These are phyloP conservation scores for Eucalyptus marginata DNA, from an alignment of 345 rosid species.

Conservation along the genomic window DNA sequence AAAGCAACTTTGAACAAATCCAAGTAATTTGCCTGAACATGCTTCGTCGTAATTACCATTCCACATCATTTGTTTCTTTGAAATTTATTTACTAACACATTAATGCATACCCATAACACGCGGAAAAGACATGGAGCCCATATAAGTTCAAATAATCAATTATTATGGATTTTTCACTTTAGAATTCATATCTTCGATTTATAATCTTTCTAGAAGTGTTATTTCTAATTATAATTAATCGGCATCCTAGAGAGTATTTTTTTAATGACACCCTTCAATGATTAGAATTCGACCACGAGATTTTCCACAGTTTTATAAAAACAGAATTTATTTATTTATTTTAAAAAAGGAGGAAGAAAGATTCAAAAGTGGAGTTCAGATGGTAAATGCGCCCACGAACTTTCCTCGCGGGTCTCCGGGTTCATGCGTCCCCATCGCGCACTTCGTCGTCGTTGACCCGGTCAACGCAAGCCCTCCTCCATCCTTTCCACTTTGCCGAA, in stretches of 20 bases:
- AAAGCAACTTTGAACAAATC: neutral
- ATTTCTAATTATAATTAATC: neutral
- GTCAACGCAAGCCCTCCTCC: too few relatives aligned
- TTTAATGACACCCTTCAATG: neutral
- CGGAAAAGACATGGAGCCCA: fast-evolving
- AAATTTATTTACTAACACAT: neutral
- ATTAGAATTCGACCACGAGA: neutral
- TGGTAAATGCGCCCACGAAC: neutral
- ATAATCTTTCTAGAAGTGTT: neutral
- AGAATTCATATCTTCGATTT: neutral
- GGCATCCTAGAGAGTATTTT: neutral
- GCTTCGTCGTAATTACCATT: fast-evolving
- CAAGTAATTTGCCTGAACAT: neutral
- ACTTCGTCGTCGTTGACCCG: neutral
- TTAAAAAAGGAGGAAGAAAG: neutral
- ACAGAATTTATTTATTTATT: neutral
- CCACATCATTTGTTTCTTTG: fast-evolving
- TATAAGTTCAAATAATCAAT: neutral
- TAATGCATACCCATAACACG: neutral
- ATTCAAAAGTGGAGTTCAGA: neutral
- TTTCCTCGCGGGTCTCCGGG: neutral
- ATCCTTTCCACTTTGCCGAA: neutral
- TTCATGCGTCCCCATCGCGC: neutral
- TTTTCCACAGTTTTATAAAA: neutral
- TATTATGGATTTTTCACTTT: too few relatives aligned